Percentiles rank a stretch among this genome's conserved stretches.
Evolutionary conservation across 192 early-diverging fungal genomes (phyloP).

Genomic region (Backusella tarrabulga): DNA sequence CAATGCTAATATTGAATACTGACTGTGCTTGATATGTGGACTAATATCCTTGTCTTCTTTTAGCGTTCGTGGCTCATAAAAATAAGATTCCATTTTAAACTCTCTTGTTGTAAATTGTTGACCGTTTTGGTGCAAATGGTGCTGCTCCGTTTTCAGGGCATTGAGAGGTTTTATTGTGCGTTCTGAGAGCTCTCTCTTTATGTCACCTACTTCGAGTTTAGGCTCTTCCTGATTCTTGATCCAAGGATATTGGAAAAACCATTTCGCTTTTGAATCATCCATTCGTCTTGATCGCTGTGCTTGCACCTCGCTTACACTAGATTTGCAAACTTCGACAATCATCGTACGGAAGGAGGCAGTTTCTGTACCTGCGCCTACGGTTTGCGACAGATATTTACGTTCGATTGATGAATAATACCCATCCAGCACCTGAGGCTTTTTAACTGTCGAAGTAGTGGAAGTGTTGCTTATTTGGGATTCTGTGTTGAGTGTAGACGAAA

Average conservation of each 20-base stretch:
- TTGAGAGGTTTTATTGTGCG: background rate
- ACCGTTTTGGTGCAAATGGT: background rate
- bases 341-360: slow-evolving; percentile 28
- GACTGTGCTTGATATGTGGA: slow-evolving; percentile 60
- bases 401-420: slow-evolving; percentile 27
- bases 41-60: slow-evolving; percentile 4
- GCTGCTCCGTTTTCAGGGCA: background rate
- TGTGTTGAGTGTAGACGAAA: background rate
- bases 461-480: background rate
- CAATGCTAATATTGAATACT: slow-evolving; percentile 11
- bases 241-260: background rate
- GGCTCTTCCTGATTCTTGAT: slow-evolving; percentile 5
- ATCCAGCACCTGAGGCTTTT: slow-evolving; percentile 8
- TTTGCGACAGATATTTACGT: slow-evolving; percentile 26
- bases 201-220: background rate
- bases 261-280: slow-evolving; percentile 9
- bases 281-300: background rate
- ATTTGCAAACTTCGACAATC: slow-evolving; percentile 20
- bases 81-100: slow-evolving; percentile 8
- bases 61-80: background rate
- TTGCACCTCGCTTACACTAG: slow-evolving; percentile 11
- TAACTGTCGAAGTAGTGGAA: background rate
- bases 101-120: slow-evolving; percentile 7
- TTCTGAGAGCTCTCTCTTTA: slow-evolving; percentile 9
- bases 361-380: slow-evolving; percentile 17